phyloP scores from a whole-genome alignment of 2,329 filamentous ascomycete genomes.

The Colletotrichum limetticola region DNA sequence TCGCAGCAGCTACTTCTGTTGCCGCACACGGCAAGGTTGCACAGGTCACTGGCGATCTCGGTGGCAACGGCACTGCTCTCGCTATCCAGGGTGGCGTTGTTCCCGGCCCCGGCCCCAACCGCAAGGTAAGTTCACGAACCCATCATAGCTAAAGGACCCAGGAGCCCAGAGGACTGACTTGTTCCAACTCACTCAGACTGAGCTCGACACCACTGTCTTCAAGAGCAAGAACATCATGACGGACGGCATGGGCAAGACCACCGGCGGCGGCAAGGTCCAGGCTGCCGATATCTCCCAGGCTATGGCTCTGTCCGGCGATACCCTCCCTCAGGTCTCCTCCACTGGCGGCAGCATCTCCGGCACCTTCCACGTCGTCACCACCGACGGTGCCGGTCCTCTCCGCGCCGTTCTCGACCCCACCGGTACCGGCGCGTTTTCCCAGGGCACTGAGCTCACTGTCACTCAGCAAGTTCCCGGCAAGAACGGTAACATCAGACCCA shows the following conservation, averaged over 20 bases:
- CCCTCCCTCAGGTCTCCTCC: conserved; percentile 51
- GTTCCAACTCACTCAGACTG: conserved; percentile 41
- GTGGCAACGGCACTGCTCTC: conserved; percentile 52
- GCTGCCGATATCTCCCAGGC: conserved; percentile 44
- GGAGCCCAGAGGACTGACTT: background rate
- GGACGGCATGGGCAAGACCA: conserved; percentile 52
- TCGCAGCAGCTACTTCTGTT: conserved; percentile 42
- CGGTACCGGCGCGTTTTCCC: conserved; percentile 46
- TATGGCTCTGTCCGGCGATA: conserved; percentile 49
- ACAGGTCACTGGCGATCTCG: conserved; percentile 43
- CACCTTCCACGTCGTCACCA: conserved; percentile 52
- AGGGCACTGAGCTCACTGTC: conserved; percentile 42
- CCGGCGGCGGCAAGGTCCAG: conserved; percentile 48
- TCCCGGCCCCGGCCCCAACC: conserved; percentile 52
- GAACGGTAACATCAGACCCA: conserved; percentile 45
- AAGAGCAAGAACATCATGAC: conserved; percentile 44
- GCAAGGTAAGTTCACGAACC: conserved; percentile 34
- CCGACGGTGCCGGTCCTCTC: conserved; percentile 53
- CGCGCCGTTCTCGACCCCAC: conserved; percentile 51
- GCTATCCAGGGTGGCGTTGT: conserved; percentile 51
- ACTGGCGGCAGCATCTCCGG: conserved; percentile 47
- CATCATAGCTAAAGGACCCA: background rate
- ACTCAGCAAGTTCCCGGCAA: conserved; percentile 49
- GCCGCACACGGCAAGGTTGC: conserved; percentile 44
- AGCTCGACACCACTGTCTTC: conserved; percentile 59